Conservation (phyloP, 2,329 filamentous ascomycete species). For the Talaromyces albobiverticillius region DNA sequence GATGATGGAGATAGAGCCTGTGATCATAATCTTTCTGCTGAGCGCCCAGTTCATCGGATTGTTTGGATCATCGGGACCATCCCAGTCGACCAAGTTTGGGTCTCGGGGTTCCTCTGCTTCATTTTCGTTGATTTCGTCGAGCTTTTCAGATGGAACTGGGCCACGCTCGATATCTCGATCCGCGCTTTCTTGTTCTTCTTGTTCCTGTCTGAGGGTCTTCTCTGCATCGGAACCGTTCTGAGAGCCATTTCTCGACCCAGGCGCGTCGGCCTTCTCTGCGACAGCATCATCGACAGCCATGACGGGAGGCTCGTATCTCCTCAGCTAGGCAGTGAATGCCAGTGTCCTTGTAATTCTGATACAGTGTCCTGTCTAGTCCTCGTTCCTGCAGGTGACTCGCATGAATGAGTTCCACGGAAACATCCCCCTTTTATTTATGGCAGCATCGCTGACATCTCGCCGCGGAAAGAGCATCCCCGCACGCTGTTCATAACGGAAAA, state of each 20-base stretch:
- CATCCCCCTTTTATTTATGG: too few species aligned
- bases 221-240: background rate
- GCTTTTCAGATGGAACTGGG: background rate
- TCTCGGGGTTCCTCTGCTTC: slow-evolving; percentile 21
- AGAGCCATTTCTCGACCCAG: background rate
- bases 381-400: too few species aligned
- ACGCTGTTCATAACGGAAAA: background rate
- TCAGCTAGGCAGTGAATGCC: too few species aligned
- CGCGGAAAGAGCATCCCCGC: too few species aligned
- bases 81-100: slow-evolving; percentile 58
- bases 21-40: slow-evolving; percentile 45
- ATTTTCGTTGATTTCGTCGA: background rate
- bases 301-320: too few species aligned
- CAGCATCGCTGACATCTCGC: too few species aligned
- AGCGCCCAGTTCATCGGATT: slow-evolving; percentile 62
- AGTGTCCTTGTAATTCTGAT: too few species aligned
- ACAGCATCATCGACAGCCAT: background rate
- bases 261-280: background rate
- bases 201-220: background rate
- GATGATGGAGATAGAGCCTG: slow-evolving; percentile 48
- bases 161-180: slow-evolving; percentile 9
- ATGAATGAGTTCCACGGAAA: too few species aligned
- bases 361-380: too few species aligned
- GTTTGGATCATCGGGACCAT: slow-evolving; percentile 54
- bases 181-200: background rate